These are phyloP conservation scores for Phragmites australis DNA, from an alignment of 176 grass and related monocot genomes.

Conservation along the genomic window DNA sequence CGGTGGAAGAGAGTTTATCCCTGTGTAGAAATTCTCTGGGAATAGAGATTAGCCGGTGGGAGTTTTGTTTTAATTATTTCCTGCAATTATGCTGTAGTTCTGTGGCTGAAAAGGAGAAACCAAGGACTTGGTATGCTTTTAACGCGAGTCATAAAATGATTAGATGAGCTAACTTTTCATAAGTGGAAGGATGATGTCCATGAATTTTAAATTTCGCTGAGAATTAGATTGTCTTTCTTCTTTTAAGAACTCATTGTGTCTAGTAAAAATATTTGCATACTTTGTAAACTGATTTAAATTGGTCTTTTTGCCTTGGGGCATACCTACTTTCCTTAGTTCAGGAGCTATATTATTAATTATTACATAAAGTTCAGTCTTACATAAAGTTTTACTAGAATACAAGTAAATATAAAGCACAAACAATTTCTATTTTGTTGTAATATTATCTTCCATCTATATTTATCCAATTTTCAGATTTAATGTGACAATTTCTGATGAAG, in stretches of 20 bases:
- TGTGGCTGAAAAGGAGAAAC: neutral
- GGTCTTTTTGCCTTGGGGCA: neutral
- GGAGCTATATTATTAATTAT: neutral
- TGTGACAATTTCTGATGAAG: neutral
- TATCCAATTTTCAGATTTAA: slow-evolving; percentile 2
- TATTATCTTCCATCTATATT: neutral
- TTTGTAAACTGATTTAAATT: neutral
- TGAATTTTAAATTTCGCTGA: neutral
- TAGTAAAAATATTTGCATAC: neutral
- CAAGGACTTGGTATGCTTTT: neutral
- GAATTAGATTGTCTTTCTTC: neutral
- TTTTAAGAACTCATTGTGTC: neutral
- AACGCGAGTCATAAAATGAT: neutral
- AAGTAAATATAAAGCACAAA: neutral
- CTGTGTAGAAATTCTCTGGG: neutral
- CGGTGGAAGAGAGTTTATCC: neutral
- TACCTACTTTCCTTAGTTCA: neutral
- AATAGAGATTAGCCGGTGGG: neutral
- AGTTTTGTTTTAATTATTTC: neutral
- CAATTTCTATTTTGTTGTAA: slow-evolving; percentile 16
- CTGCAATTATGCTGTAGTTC: neutral
- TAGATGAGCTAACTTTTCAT: neutral
- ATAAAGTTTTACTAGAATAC: slow-evolving; percentile 14
- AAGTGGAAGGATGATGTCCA: neutral
- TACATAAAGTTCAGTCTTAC: slow-evolving; percentile 12